phyloP scores from a whole-genome alignment of 345 rosid genomes.

The Bruguiera parviflora region DNA sequence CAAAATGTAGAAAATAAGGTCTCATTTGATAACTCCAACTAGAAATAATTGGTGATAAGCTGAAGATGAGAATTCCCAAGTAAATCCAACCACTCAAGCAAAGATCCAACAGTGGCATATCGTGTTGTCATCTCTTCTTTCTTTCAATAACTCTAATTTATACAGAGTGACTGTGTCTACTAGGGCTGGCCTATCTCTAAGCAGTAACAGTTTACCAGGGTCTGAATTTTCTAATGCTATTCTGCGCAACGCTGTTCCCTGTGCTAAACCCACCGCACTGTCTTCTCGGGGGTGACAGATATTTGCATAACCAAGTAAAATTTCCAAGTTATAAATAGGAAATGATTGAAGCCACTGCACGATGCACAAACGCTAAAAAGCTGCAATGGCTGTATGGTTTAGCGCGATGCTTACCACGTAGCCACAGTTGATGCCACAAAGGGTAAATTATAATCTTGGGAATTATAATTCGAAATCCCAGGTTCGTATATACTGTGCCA shows the following conservation, averaged over 20 bases:
- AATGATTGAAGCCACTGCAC: neutral
- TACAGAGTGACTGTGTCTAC: neutral
- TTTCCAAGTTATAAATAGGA: neutral
- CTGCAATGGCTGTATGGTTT: neutral
- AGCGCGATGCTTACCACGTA: neutral
- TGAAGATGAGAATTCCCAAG: no score
- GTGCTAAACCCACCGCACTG: conserved; percentile 55
- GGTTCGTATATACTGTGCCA: no score
- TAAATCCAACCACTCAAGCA: no score
- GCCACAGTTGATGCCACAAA: neutral
- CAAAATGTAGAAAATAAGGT: no score
- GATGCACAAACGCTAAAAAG: neutral
- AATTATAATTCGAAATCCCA: neutral
- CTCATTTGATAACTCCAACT: no score
- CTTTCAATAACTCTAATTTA: neutral
- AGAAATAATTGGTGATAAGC: no score
- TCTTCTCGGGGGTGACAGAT: conserved; percentile 46
- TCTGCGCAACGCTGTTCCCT: conserved; percentile 31
- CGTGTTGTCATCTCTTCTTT: neutral
- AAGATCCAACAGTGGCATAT: no score
- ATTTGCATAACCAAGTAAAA: neutral
- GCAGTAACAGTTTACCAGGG: conserved; percentile 37
- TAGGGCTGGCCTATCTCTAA: conserved; percentile 7
- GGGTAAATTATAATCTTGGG: neutral
- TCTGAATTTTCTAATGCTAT: conserved; percentile 70